Evolutionary conservation across 2,329 filamentous ascomycete species (phyloP).

Genomic region (Pseudocercospora eumusae): DNA sequence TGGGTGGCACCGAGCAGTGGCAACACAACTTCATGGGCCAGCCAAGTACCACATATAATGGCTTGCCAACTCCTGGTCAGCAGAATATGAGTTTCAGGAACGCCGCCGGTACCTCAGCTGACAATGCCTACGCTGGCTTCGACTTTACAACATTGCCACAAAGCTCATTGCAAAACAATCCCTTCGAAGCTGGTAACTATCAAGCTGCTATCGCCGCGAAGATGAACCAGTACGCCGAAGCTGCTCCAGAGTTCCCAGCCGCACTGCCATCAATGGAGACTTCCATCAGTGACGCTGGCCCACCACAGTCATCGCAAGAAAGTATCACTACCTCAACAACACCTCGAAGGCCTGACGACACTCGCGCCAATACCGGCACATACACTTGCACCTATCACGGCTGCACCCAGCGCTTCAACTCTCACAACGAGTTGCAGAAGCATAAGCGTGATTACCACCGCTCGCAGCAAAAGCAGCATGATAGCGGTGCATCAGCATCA

Average conservation of each 20-base stretch:
- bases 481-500: slow-evolving; percentile 39
- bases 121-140: slow-evolving; percentile 36
- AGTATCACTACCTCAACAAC: slow-evolving; percentile 37
- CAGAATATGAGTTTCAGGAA: slow-evolving; percentile 48
- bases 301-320: slow-evolving; percentile 47
- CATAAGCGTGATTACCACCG: slow-evolving; percentile 94
- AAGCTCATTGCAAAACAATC: slow-evolving; percentile 25
- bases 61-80: slow-evolving; percentile 44
- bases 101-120: slow-evolving; percentile 42
- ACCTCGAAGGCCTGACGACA: slow-evolving; percentile 60
- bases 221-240: slow-evolving; percentile 38
- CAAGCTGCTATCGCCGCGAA: slow-evolving; percentile 32
- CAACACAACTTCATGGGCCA: slow-evolving; percentile 47
- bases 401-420: slow-evolving; percentile 84
- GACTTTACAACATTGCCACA: slow-evolving; percentile 41
- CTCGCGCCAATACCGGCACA: slow-evolving; percentile 76
- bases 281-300: slow-evolving; percentile 56
- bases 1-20: slow-evolving; percentile 43
- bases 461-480: slow-evolving; percentile 56
- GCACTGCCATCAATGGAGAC: slow-evolving; percentile 64
- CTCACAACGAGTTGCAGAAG: slow-evolving; percentile 81
- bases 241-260: slow-evolving; percentile 60
- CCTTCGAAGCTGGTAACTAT: slow-evolving; percentile 33
- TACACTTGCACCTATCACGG: slow-evolving; percentile 97
- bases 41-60: slow-evolving; percentile 47